These are phyloP conservation scores for Solanum virginianum DNA, from an alignment of 257 asterid genomes.

Conservation along the genomic window DNA sequence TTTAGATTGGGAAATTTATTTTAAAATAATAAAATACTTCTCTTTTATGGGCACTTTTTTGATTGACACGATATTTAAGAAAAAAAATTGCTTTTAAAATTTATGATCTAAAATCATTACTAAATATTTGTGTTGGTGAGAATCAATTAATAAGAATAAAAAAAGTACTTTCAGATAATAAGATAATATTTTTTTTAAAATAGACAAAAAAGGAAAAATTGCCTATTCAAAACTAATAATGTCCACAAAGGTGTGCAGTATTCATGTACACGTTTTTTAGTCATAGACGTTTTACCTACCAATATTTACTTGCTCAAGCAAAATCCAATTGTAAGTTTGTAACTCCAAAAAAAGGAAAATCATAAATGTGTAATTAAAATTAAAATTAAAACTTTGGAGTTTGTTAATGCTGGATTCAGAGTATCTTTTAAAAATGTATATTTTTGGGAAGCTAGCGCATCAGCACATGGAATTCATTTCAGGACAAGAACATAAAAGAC, in stretches of 20 bases:
- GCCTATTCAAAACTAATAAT: background rate
- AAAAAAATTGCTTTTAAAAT: no score
- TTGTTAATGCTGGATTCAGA: background rate
- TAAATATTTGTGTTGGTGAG: no score
- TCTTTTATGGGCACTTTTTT: no score
- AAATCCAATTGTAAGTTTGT: background rate
- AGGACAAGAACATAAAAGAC: background rate
- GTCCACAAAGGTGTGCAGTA: background rate
- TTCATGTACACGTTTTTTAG: background rate
- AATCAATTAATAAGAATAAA: no score
- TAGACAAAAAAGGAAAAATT: no score
- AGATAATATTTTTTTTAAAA: no score
- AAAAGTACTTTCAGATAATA: no score
- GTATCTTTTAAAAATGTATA: background rate
- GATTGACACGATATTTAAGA: no score
- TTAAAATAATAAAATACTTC: background rate
- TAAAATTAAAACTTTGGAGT: background rate
- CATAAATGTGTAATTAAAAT: background rate
- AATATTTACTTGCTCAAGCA: background rate
- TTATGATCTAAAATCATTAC: no score
- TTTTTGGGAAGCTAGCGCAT: background rate
- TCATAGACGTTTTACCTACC: background rate
- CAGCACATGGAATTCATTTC: background rate
- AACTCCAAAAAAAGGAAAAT: background rate
- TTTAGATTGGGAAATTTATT: background rate